Conservation (phyloP, 345 rosid genomes). For the Eucalyptus sp. region DNA sequence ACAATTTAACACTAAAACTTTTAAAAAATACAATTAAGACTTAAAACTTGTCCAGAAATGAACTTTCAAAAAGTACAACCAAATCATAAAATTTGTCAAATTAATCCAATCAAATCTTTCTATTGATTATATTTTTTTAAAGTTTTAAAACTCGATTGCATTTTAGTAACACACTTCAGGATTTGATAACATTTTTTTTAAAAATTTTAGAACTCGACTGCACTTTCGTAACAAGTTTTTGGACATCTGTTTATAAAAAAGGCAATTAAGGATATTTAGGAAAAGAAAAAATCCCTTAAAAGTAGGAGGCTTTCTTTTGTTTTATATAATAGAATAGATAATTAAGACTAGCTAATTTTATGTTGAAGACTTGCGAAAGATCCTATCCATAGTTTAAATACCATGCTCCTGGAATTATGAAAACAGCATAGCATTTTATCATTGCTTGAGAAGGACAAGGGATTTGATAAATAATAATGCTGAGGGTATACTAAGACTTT, state of each 20-base stretch:
- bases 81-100: too few species aligned
- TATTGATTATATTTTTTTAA: too few species aligned
- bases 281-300: neutral
- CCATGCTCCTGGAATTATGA: neutral
- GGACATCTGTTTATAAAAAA: too few species aligned
- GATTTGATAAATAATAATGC: neutral
- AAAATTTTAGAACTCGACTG: rapidly evolving
- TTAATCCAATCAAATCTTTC: rapidly evolving
- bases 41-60: neutral
- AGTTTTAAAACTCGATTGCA: too few species aligned
- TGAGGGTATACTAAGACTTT: neutral
- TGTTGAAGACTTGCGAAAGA: neutral
- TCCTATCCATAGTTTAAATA: neutral
- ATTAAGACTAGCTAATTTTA: neutral
- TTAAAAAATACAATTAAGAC: too few species aligned
- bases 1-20: too few species aligned
- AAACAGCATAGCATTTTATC: neutral
- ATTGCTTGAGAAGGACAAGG: neutral
- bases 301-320: neutral
- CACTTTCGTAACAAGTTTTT: too few species aligned
- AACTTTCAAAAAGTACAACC: neutral
- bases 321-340: neutral
- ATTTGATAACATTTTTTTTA: too few species aligned
- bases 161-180: too few species aligned
- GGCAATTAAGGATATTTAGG: neutral